Evolutionary conservation across 1,284 basidiomycete species (phyloP), one percentile per base, ranked within the genome.

Genomic region (Grifola frondosa): DNA sequence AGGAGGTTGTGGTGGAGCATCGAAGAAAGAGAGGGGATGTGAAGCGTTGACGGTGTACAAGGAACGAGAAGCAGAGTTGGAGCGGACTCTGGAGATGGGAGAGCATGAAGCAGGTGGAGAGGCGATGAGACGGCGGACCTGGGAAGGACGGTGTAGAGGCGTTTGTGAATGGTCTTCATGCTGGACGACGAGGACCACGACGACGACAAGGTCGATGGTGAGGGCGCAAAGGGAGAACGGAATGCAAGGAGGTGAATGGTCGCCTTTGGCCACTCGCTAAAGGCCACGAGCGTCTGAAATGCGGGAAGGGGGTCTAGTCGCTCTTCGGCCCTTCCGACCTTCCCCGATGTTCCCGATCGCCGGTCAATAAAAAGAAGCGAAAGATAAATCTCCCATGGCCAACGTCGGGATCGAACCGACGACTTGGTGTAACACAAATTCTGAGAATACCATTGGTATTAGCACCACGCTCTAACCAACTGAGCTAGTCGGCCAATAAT

Each of bases 91-190:
- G 45, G 70, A 60, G 44, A 57, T 53, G 6, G 66, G 49, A 6
- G 68, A 52, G 37, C 62, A 53, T 21, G 59, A 44, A 8, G 56
- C 42, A 10, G 56, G 17, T 8, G 52, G 46, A 23, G 57, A 25
- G 10, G 51, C 23, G 24, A 56, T 25, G 30, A n/a, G n/a, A 50
- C 39, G 12, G 53, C 42, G 6, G 61, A 54, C 25, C 65, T 61
- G n/a, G 75, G 74, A 5, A 80, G 61, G 40, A 68, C 74, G 12
- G 69, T 69, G 56, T 70, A 75, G 29, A 80, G 61, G 12, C 75
- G 71, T 53, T 77, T 78, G 52, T 75, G 77, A 16, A 80, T 71
- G 30, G 69, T 68, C 68, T 76, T 77, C 71, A 78, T 78, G 32
- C 30, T 33, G 15, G 42, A 22, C 29, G 36, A n/a, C 22, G 30